Conservation (phyloP, 495 filamentous ascomycete genomes). For the Aspergillus bridgeri region DNA sequence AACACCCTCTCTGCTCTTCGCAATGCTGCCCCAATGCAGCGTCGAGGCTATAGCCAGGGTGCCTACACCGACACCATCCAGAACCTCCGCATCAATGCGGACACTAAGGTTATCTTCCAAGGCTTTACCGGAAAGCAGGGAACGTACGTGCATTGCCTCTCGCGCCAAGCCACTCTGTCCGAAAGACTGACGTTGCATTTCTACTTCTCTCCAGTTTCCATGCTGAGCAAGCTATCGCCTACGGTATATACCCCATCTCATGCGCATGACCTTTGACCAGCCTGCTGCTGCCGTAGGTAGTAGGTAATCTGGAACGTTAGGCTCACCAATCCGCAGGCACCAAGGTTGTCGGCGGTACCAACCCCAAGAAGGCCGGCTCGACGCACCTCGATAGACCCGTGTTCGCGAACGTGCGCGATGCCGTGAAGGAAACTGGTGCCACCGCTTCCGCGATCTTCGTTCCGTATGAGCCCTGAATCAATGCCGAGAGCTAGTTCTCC, state of each 20-base stretch:
- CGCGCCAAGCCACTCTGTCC: slow-evolving; percentile 8
- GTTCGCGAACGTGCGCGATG: slow-evolving; percentile 84
- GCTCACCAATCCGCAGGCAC: slow-evolving; percentile 63
- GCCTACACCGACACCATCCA: slow-evolving; percentile 78
- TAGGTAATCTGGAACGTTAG: slow-evolving; percentile 17
- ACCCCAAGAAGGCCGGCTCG: slow-evolving; percentile 95
- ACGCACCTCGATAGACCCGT: slow-evolving; percentile 89
- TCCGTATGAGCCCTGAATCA: slow-evolving; percentile 55
- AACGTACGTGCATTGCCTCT: slow-evolving; percentile 64
- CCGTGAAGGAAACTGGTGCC: slow-evolving; percentile 86
- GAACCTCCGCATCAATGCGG: slow-evolving; percentile 86
- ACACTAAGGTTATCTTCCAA: slow-evolving; percentile 95
- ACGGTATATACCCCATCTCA: slow-evolving; percentile 59
- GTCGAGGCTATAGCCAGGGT: slow-evolving; percentile 66
- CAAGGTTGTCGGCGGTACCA: slow-evolving; percentile 95
- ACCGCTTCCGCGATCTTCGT: slow-evolving; percentile 95
- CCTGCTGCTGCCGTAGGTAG: slow-evolving; percentile 15
- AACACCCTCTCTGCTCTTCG: slow-evolving; percentile 48
- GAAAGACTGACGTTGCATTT: slow-evolving; percentile 41
- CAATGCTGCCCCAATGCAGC: slow-evolving; percentile 47
- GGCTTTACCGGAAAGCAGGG: slow-evolving; percentile 98
- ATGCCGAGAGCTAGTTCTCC: not conserved
- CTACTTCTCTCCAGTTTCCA: slow-evolving; percentile 68
- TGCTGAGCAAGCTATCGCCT: slow-evolving; percentile 95
- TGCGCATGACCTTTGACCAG: not conserved